Conservation (phyloP, 805 yeast species). For the Ascoidea rubescens region DNA sequence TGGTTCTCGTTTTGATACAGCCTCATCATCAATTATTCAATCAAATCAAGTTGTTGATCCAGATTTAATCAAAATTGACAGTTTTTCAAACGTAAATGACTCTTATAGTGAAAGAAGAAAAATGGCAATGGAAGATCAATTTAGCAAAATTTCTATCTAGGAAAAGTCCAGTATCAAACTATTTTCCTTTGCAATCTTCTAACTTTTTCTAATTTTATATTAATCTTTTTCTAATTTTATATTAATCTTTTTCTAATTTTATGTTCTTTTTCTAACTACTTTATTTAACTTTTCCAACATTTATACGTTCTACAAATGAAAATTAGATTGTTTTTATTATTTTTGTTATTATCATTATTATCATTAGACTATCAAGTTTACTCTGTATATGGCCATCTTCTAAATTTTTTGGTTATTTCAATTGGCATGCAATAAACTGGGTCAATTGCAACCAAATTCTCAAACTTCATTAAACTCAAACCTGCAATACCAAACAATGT, state of each 20-base stretch:
- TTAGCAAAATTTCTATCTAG: not conserved
- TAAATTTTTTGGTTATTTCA: constrained; percentile 20
- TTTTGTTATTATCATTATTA: no score
- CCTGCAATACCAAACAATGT: constrained; percentile 88
- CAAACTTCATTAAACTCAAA: constrained; percentile 56
- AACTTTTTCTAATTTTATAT: no score
- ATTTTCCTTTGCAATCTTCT: not conserved
- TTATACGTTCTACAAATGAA: no score
- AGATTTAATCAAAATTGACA: not conserved
- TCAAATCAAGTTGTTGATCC: not conserved
- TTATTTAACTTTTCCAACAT: no score
- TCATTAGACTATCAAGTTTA: no score
- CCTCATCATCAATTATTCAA: no score
- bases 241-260: no score
- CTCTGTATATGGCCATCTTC: constrained; percentile 1
- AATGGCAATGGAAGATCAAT: not conserved
- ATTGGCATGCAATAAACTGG: constrained; percentile 81
- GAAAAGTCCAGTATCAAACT: no score
- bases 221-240: no score
- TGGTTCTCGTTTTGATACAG: no score
- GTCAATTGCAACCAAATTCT: constrained; percentile 48
- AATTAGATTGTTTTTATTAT: no score
- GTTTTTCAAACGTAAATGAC: not conserved
- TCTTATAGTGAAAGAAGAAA: not conserved
- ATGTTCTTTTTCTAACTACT: no score